These are phyloP conservation scores for Liriodendron chinense DNA, from an alignment of 164 flowering plant species.

Conservation along the genomic window DNA sequence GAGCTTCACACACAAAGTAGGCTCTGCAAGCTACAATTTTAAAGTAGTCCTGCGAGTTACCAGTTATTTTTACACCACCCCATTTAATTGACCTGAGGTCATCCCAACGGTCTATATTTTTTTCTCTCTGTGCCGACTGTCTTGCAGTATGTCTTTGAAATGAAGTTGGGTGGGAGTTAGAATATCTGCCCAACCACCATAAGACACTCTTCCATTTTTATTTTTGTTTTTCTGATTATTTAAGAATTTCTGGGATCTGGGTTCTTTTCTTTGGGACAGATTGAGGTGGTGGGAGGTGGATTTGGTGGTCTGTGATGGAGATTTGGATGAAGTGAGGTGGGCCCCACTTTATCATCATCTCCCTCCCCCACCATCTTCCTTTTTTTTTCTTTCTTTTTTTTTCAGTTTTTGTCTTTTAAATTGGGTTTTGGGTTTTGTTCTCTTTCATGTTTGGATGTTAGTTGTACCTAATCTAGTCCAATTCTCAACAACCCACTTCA, in stretches of 20 bases:
- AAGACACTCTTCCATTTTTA: background rate
- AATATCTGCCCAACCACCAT: slow-evolving; percentile 10
- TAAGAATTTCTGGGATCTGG: background rate
- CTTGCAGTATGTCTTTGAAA: slow-evolving; percentile 2
- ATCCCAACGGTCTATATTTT: background rate
- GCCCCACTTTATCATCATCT: slow-evolving; percentile 27
- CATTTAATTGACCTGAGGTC: background rate
- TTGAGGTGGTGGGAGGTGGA: slow-evolving; percentile 13
- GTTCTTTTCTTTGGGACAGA: slow-evolving; percentile 5
- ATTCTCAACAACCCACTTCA: slow-evolving; percentile 31
- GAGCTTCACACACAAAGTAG: too few species aligned
- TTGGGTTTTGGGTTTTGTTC: background rate
- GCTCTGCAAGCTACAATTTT: background rate
- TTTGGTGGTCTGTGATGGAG: slow-evolving; percentile 22
- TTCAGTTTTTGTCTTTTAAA: background rate
- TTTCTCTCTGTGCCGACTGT: background rate
- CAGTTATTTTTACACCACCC: background rate
- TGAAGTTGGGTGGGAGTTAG: slow-evolving; percentile 39
- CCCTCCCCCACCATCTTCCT: slow-evolving; percentile 14
- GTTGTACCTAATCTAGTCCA: slow-evolving; percentile 20
- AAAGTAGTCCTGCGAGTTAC: background rate
- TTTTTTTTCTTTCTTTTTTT: background rate
- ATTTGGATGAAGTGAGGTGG: slow-evolving; percentile 20
- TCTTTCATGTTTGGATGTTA: slow-evolving; percentile 3
- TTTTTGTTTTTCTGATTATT: background rate